Conservation (phyloP, 1,139 yeast species). For the Yamadazyma dendronema region DNA sequence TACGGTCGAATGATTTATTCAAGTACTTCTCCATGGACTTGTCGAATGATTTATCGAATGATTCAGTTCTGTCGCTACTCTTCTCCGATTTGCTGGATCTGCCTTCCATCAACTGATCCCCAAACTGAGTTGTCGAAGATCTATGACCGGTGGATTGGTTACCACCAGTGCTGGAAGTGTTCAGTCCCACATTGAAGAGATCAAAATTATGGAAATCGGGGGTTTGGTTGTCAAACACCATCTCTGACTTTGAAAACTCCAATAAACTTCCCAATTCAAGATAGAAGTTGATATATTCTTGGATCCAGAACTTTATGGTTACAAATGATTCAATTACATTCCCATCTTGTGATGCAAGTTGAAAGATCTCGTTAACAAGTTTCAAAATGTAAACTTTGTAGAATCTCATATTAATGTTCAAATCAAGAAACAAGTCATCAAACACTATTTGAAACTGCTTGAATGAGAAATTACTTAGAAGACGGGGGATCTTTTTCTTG, state of each 20-base stretch:
- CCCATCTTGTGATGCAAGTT: neutral
- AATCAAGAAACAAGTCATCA: slow-evolving; percentile 4
- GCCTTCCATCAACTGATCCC: neutral
- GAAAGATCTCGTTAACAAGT: slow-evolving; percentile 5
- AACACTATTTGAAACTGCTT: slow-evolving; percentile 3
- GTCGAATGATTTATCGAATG: slow-evolving; percentile 6
- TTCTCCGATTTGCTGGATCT: neutral
- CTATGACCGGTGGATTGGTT: neutral
- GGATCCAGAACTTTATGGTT: slow-evolving; percentile 9
- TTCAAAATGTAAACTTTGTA: slow-evolving; percentile 6
- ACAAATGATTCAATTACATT: slow-evolving; percentile 1
- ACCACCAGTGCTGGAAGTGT: neutral
- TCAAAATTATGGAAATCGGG: slow-evolving; percentile 7
- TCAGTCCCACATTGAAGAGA: neutral
- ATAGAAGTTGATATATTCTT: slow-evolving; percentile 9
- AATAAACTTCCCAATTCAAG: slow-evolving; percentile 8
- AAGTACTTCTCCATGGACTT: slow-evolving; percentile 7
- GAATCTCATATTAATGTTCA: slow-evolving; percentile 4
- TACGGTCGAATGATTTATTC: slow-evolving; percentile 6
- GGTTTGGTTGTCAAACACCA: slow-evolving; percentile 6
- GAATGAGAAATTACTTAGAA: slow-evolving; percentile 2
- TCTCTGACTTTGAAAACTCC: neutral
- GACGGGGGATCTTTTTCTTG: neutral
- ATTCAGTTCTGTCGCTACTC: slow-evolving; percentile 6
- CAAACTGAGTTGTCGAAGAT: neutral